A percentile compares a stretch with the other conserved stretches of the same genome.
Evolutionary conservation across 192 early-diverging fungal genomes (phyloP).

Genomic region (Rhizoclosmatium globosum): DNA sequence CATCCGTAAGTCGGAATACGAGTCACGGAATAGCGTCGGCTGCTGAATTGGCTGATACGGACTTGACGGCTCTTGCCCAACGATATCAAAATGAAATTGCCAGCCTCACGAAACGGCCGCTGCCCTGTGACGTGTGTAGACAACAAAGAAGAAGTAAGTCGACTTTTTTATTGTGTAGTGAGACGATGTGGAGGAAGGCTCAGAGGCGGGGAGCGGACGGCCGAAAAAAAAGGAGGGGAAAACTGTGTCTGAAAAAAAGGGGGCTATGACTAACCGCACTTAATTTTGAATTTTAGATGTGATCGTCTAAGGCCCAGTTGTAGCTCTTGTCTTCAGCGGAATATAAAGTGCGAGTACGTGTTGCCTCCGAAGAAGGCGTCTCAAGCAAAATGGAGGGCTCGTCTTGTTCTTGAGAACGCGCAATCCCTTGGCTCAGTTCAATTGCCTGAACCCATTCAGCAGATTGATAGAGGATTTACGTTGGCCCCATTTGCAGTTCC

Average conservation of each 20-base stretch:
- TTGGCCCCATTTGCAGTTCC: too few relatives aligned
- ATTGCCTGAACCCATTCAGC: too few relatives aligned
- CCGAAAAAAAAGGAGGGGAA: too few relatives aligned
- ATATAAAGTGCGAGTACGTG: background rate
- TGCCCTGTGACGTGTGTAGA: slow-evolving; percentile 6
- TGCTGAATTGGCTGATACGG: too few relatives aligned
- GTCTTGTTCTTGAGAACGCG: slow-evolving; percentile 7
- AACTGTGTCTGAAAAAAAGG: background rate
- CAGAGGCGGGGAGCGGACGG: too few relatives aligned
- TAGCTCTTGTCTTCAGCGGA: background rate
- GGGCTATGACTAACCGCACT: background rate
- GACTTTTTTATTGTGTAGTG: background rate
- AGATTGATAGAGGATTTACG: too few relatives aligned
- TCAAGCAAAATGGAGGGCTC: slow-evolving; percentile 9
- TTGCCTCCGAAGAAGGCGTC: slow-evolving; percentile 3
- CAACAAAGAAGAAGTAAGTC: slow-evolving; percentile 20
- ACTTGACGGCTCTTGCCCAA: background rate
- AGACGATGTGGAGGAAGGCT: too few relatives aligned
- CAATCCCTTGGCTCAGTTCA: too few relatives aligned
- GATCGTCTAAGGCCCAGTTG: background rate
- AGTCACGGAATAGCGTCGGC: too few relatives aligned
- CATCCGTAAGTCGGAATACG: too few relatives aligned
- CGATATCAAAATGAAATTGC: slow-evolving; percentile 13
- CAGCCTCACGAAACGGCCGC: background rate
- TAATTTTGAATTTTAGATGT: background rate